A percentile compares a stretch with the other conserved stretches of the same genome.
Conservation (phyloP, 495 filamentous ascomycete genomes). For the Daldinia childiae region DNA sequence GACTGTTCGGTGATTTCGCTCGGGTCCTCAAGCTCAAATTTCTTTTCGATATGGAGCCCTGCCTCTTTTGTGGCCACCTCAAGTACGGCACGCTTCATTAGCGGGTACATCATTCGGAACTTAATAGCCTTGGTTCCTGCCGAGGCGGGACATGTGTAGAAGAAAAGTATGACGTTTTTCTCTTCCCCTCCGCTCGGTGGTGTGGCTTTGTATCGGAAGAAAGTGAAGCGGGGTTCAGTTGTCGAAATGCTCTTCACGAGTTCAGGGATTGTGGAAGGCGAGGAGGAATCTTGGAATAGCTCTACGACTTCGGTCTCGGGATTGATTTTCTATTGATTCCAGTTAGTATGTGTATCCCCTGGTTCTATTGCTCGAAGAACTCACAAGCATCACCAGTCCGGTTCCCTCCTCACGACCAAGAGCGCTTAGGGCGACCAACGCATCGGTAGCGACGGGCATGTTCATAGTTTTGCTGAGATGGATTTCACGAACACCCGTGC, state of each 20-base stretch:
- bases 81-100: slow-evolving; percentile 78
- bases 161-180: slow-evolving; percentile 79
- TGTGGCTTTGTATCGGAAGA: slow-evolving; percentile 75
- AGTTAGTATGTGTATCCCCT: neutral
- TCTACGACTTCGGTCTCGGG: slow-evolving; percentile 79
- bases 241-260: slow-evolving; percentile 74
- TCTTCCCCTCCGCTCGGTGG: slow-evolving; percentile 57
- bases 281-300: slow-evolving; percentile 66
- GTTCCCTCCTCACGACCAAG: slow-evolving; percentile 62
- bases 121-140: slow-evolving; percentile 76
- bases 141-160: slow-evolving; percentile 88
- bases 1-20: slow-evolving; percentile 78
- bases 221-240: slow-evolving; percentile 88
- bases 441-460: slow-evolving; percentile 75
- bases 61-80: slow-evolving; percentile 72
- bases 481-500: slow-evolving; percentile 70
- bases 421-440: slow-evolving; percentile 68
- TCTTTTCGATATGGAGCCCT: slow-evolving; percentile 79
- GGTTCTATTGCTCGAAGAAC: slow-evolving; percentile 39
- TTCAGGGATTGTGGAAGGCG: slow-evolving; percentile 54
- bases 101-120: slow-evolving; percentile 94
- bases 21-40: slow-evolving; percentile 69
- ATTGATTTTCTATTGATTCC: slow-evolving; percentile 70
- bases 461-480: slow-evolving; percentile 67
- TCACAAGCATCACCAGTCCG: slow-evolving; percentile 81